Evolutionary conservation across 177 flowering plant species (phyloP).

Genomic region (Tripterygium wilfordii): DNA sequence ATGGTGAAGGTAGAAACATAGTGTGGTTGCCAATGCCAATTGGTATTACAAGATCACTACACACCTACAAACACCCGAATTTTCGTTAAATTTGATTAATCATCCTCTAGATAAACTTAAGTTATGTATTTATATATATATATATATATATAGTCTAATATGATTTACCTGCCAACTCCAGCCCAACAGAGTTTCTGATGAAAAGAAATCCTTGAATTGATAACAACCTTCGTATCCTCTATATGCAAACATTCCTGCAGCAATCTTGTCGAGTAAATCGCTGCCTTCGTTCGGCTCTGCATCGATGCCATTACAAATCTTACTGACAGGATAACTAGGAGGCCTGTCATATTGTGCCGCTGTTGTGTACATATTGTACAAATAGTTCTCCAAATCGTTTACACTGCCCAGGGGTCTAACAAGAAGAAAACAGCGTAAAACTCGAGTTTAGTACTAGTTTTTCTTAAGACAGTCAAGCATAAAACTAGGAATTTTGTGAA

Average conservation of each 20-base stretch:
- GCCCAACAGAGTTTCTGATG: conserved; percentile 11
- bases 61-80: conserved; percentile 20
- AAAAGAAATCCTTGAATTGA: neutral
- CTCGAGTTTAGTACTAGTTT: neutral
- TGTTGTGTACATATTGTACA: conserved; percentile 9
- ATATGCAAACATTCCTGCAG: conserved; percentile 25
- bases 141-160: neutral
- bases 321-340: conserved; percentile 20
- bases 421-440: neutral
- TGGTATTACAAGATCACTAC: conserved; percentile 50
- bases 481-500: no score
- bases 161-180: conserved; percentile 31
- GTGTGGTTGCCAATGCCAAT: conserved; percentile 14
- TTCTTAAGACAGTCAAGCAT: no score
- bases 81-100: neutral
- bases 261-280: conserved; percentile 20
- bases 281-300: conserved; percentile 15
- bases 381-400: conserved; percentile 24
- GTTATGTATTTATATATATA: neutral
- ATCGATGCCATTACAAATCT: conserved; percentile 40
- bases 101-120: no score
- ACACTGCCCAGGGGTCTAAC: conserved; percentile 18
- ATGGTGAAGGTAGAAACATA: conserved; percentile 22
- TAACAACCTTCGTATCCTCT: conserved; percentile 13
- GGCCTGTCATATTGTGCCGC: conserved; percentile 45